phyloP scores from a whole-genome alignment of 345 rosid genomes.

The Lumnitzera racemosa region DNA sequence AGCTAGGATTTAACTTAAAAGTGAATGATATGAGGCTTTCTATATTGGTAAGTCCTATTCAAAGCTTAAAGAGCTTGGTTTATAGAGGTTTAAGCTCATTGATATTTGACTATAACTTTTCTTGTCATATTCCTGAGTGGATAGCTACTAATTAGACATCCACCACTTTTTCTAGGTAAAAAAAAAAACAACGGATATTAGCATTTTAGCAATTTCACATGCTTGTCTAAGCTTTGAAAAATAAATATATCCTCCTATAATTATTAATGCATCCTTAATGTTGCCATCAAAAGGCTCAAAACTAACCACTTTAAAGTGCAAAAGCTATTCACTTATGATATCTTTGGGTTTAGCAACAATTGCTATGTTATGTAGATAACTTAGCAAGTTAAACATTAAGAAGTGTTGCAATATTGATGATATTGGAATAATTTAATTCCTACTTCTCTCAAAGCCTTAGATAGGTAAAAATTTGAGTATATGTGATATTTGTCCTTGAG shows the following conservation, averaged over 20 bases:
- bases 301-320: constrained; percentile 45
- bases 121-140: too few relatives aligned
- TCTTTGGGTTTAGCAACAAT: constrained; percentile 57
- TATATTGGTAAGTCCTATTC: constrained; percentile 43
- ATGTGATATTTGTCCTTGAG: background rate
- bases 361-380: constrained; percentile 55
- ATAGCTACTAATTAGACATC: background rate
- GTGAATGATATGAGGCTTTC: constrained; percentile 46
- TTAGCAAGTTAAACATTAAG: constrained; percentile 54
- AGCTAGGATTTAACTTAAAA: constrained; percentile 64
- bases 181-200: constrained; percentile 45
- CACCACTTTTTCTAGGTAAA: constrained; percentile 25
- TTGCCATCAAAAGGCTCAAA: constrained; percentile 38
- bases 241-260: constrained; percentile 51
- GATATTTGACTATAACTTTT: too few relatives aligned
- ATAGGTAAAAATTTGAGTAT: constrained; percentile 25
- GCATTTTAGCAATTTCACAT: constrained; percentile 40
- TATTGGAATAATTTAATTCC: constrained; percentile 54
- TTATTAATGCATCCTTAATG: constrained; percentile 38
- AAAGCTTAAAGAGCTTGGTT: constrained; percentile 55
- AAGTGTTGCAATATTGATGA: constrained; percentile 54
- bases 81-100: constrained; percentile 39
- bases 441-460: constrained; percentile 62
- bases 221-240: constrained; percentile 47
- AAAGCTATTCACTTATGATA: constrained; percentile 55